A percentile compares a stretch with the other conserved stretches of the same genome.
These are phyloP conservation scores for Nakazawaea holstii DNA, from an alignment of 805 yeast genomes.

Conservation along the genomic window DNA sequence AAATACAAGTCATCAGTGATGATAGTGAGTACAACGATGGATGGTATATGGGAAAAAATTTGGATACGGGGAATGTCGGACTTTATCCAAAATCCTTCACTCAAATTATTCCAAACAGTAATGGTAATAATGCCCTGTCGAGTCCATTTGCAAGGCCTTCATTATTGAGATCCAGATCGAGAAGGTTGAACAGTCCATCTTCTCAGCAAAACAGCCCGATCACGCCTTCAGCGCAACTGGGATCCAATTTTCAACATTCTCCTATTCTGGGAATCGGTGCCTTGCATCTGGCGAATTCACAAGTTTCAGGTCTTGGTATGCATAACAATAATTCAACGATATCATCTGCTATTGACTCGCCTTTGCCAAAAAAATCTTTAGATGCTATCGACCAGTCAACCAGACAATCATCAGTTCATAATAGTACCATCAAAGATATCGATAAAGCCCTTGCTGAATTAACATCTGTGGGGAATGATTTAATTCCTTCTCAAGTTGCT, in stretches of 20 bases:
- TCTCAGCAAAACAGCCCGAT: constrained; percentile 10
- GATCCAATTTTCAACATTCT: neutral
- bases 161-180: constrained; percentile 53
- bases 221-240: constrained; percentile 15
- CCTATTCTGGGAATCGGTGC: too few species aligned
- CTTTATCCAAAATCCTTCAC: constrained; percentile 90
- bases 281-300: neutral
- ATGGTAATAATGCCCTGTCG: neutral
- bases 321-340: neutral
- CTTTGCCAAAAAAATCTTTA: neutral
- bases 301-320: neutral
- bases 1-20: constrained; percentile 82
- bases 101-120: constrained; percentile 32
- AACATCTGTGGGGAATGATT: neutral
- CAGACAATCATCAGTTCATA: constrained; percentile 35
- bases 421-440: constrained; percentile 59
- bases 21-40: constrained; percentile 94
- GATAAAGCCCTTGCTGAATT: constrained; percentile 69
- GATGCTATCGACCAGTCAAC: constrained; percentile 3
- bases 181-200: constrained; percentile 33
- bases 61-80: constrained; percentile 71
- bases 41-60: constrained; percentile 90
- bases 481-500: constrained; percentile 30
- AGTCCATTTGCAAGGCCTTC: constrained; percentile 29
- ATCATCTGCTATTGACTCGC: constrained; percentile 3